Evolutionary conservation across 352 stramenopile genomes (phyloP).

Genomic region (Poterioochromonas sp.): DNA sequence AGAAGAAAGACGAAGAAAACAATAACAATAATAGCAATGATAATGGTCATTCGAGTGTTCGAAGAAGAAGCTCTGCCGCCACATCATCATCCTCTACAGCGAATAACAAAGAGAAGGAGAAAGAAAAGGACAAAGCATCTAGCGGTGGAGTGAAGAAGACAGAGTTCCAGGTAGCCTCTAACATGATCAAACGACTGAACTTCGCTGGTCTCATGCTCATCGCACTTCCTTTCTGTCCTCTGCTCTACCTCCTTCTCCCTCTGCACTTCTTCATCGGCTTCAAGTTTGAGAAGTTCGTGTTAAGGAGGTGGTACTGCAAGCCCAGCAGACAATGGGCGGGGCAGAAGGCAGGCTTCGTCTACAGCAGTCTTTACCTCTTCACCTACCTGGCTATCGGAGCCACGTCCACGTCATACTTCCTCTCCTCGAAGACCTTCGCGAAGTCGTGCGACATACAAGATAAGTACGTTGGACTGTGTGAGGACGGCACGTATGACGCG

Average conservation of each 20-base stretch:
- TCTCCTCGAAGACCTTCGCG: conserved; percentile 26
- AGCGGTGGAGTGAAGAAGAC: background rate
- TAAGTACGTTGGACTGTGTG: conserved; percentile 2
- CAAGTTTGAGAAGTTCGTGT: conserved; percentile 9
- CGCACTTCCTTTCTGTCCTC: background rate
- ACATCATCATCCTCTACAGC: too few relatives aligned
- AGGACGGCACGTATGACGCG: background rate
- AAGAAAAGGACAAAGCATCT: background rate
- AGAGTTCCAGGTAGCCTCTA: conserved; percentile 19
- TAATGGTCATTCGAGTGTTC: too few relatives aligned
- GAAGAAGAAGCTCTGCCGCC: too few relatives aligned
- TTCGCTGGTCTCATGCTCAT: conserved; percentile 6
- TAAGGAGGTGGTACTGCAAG: background rate
- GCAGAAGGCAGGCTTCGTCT: conserved; percentile 19
- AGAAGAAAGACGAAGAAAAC: too few relatives aligned
- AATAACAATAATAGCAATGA: too few relatives aligned
- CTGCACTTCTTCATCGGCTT: background rate
- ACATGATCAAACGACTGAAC: conserved; percentile 13
- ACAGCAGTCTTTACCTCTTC: background rate
- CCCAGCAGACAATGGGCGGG: background rate
- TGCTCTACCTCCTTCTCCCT: conserved; percentile 1
- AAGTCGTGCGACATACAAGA: conserved; percentile 32
- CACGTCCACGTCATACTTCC: background rate
- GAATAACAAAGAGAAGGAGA: too few relatives aligned
- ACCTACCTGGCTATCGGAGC: conserved; percentile 14